Conservation (phyloP, 371 early-diverging fungal species). For the Phascolomyces articulosus region DNA sequence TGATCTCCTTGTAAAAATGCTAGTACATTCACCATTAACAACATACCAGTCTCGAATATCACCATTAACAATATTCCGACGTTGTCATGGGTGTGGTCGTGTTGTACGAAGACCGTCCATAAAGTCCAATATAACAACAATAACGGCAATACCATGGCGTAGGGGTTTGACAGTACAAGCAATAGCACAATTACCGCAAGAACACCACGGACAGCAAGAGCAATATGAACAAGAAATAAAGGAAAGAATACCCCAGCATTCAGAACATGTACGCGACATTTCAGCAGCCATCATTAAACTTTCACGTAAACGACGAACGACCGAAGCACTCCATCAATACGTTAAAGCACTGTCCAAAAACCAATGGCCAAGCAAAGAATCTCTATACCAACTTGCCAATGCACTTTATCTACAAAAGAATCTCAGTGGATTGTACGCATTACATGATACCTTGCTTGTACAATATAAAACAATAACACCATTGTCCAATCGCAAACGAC, state of each 20-base stretch:
- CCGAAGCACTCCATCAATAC: conserved; percentile 7
- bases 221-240: background rate
- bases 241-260: background rate
- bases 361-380: conserved; percentile 19
- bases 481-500: conserved; percentile 14
- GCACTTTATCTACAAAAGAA: conserved; percentile 16
- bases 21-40: background rate
- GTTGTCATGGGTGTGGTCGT: background rate
- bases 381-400: conserved; percentile 17
- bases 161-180: background rate
- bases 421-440: conserved; percentile 16
- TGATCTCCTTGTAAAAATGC: conserved; percentile 6
- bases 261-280: conserved; percentile 5
- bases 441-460: conserved; percentile 23
- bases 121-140: background rate
- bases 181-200: background rate
- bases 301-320: background rate
- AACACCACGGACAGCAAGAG: background rate
- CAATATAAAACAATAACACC: conserved; percentile 5
- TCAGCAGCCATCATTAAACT: background rate
- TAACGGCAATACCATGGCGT: background rate
- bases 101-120: background rate
- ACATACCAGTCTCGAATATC: background rate
- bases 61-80: background rate
- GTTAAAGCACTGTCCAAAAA: conserved; percentile 7